phyloP scores from a whole-genome alignment of 805 yeast genomes.

The Wickerhamomyces chaumierensis region DNA sequence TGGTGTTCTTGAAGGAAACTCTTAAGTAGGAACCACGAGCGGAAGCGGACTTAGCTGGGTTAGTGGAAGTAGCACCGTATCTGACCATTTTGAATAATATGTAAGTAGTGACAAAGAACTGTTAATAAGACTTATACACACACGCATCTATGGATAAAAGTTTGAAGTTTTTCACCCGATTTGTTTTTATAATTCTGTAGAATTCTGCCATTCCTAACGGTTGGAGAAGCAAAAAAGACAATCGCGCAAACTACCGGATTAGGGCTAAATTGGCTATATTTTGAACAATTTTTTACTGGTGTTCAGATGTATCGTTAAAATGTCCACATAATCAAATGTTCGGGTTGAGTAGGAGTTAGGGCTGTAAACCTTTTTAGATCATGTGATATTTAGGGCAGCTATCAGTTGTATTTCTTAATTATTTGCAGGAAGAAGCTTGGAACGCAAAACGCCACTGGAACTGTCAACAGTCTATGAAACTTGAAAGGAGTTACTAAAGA shows the following conservation, averaged over 20 bases:
- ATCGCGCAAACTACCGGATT: background rate
- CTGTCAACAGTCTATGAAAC: no score
- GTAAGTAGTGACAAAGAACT: background rate
- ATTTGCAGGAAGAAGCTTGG: no score
- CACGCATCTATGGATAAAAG: no score
- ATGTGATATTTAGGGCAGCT: background rate
- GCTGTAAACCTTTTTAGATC: background rate
- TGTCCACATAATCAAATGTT: no score
- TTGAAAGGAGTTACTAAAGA: no score
- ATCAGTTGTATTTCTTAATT: no score
- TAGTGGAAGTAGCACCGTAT: conserved; percentile 98
- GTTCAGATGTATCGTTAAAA: no score
- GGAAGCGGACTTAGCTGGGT: conserved; percentile 99
- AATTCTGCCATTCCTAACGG: background rate
- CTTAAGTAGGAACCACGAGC: conserved; percentile 99
- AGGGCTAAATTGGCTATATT: background rate
- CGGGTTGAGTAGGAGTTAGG: background rate
- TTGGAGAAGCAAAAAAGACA: no score
- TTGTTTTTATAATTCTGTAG: background rate
- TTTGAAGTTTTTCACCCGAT: conserved; percentile 1
- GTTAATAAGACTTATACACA: background rate
- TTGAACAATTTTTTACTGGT: no score
- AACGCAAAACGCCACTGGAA: no score
- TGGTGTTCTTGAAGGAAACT: conserved; percentile 99
- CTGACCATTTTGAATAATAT: conserved; percentile 65